Base-by-base conservation (phyloP, 2,329 filamentous ascomycete genomes). In the Cyphellophora europaea region DNA sequence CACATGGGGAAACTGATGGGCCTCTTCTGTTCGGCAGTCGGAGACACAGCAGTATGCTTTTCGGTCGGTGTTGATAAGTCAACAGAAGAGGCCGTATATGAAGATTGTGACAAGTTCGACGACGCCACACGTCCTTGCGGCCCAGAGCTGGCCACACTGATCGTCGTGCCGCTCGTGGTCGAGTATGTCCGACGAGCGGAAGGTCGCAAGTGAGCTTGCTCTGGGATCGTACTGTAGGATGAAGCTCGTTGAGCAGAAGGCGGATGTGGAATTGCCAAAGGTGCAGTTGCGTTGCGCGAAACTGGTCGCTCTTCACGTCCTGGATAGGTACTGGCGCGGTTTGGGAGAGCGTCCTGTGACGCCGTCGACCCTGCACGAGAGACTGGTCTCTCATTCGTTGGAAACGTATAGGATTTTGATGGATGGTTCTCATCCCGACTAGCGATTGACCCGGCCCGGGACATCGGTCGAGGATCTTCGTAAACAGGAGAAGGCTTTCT, bases 1-100 rank as follows among this genome's bases (percentile, higher is more conserved):
- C 88, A 94, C 3, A 77, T 69, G 3, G 82, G 74, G 11, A 88
- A 34, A 6, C 12, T 17, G 12, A 32, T 32, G 4, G 14, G 16
- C 30, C 19, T 25, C 21, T 25, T 25, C 21, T 8, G 8, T n/a
- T n/a, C n/a, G n/a, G n/a, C n/a, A n/a, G n/a, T n/a, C n/a, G n/a
- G n/a, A n/a, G n/a, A n/a, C n/a, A n/a, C n/a, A n/a, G n/a, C n/a
- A n/a, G n/a, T n/a, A n/a, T n/a, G n/a, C n/a, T n/a, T n/a, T n/a
- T n/a, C n/a, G n/a, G n/a, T n/a, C n/a, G n/a, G n/a, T n/a, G n/a
- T n/a, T n/a, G n/a, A n/a, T n/a, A n/a, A n/a, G n/a, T n/a, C n/a
- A n/a, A n/a, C n/a, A n/a, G n/a, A n/a, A n/a, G n/a, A n/a, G n/a
- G n/a, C n/a, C n/a, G n/a, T n/a, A n/a, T n/a, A n/a, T n/a, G n/a